Conservation (phyloP, 148 eudicot species). For the Fagopyrum esculentum region DNA sequence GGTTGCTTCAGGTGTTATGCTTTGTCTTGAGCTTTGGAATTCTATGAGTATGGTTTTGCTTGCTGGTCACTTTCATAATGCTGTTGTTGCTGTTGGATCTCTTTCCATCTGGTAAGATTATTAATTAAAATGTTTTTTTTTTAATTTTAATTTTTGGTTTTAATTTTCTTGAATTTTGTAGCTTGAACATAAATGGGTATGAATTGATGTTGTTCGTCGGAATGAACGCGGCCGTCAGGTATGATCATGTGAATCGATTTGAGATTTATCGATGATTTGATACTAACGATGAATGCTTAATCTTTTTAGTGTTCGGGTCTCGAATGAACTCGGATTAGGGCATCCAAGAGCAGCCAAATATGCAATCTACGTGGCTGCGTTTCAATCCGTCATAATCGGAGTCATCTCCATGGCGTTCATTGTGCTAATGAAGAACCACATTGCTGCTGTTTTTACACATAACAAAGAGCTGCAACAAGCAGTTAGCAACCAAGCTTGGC, state of each 20-base stretch:
- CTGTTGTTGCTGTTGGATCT: conserved; percentile 68
- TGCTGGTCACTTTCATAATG: conserved; percentile 55
- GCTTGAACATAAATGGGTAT: conserved; percentile 60
- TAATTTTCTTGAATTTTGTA: conserved; percentile 11
- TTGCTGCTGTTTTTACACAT: conserved; percentile 54
- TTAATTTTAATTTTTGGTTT: neutral
- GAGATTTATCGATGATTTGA: neutral
- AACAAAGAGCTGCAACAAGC: conserved; percentile 49
- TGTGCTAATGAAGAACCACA: conserved; percentile 33
- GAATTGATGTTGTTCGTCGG: conserved; percentile 73
- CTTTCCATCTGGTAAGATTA: conserved; percentile 69
- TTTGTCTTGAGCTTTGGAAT: conserved; percentile 78
- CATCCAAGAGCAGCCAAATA: conserved; percentile 68
- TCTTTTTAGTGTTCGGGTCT: conserved; percentile 54
- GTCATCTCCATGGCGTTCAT: conserved; percentile 44
- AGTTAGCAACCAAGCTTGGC: conserved; percentile 54
- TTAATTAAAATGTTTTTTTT: neutral
- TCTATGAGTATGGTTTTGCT: conserved; percentile 59
- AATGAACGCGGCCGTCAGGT: conserved; percentile 81
- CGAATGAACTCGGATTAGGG: conserved; percentile 67
- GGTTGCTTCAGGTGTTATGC: conserved; percentile 71
- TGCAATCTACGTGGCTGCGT: conserved; percentile 47
- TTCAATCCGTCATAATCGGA: conserved; percentile 67
- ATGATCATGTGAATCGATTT: neutral
- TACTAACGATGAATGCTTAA: neutral